Conservation (phyloP, 2,329 filamentous ascomycete genomes). For the Botrytis fragariae region DNA sequence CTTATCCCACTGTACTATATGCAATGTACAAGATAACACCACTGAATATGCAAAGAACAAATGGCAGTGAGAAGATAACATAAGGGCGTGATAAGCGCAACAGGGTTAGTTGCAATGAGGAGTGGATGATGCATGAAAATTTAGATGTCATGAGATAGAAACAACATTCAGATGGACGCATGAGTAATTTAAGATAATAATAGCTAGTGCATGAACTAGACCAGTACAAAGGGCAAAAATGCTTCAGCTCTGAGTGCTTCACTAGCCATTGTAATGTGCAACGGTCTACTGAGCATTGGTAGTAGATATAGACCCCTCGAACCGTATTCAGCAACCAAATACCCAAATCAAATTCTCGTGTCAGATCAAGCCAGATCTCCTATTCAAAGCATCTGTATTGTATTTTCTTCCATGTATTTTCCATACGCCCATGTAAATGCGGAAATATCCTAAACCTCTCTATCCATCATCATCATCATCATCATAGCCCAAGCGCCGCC, state of each 20-base stretch:
- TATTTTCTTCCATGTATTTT: neutral
- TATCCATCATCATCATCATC: neutral
- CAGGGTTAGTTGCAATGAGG: too few relatives aligned
- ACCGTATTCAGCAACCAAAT: neutral
- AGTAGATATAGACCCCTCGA: neutral
- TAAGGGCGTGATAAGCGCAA: neutral
- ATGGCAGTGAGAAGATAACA: neutral
- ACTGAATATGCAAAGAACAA: neutral
- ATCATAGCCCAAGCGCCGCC: neutral
- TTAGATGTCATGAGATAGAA: neutral
- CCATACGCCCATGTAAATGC: slow-evolving; percentile 8
- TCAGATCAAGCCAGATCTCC: neutral
- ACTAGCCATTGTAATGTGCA: neutral
- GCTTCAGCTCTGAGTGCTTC: neutral
- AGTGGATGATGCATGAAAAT: neutral
- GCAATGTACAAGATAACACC: neutral
- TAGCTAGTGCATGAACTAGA: neutral
- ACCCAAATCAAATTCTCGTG: neutral
- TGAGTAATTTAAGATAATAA: neutral
- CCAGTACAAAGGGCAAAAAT: too few relatives aligned
- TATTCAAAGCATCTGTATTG: neutral
- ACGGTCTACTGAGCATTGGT: neutral
- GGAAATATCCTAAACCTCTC: neutral
- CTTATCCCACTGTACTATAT: neutral
- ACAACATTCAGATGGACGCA: neutral